Conservation (phyloP, 2,329 filamentous ascomycete species). For the Tolypocladium ovalisporum region DNA sequence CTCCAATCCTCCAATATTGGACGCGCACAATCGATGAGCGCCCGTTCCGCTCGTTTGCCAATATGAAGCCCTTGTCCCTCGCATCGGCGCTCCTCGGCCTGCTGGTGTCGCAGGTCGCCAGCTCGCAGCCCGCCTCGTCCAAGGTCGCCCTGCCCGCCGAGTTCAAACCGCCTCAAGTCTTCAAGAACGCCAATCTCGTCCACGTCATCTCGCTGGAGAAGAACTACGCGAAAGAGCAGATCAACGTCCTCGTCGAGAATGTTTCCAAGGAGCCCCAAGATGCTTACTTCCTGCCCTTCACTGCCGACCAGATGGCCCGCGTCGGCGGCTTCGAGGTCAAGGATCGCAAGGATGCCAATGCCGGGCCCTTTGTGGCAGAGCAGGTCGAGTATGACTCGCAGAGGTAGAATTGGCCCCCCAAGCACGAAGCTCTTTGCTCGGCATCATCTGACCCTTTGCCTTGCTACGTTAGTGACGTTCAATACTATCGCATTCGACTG, state of each 20-base stretch:
- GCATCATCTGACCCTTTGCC: not conserved
- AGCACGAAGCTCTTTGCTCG: not conserved
- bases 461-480: constrained; percentile 45
- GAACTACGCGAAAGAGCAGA: constrained; percentile 76
- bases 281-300: constrained; percentile 88
- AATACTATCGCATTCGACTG: constrained; percentile 79
- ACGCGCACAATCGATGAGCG: constrained; percentile 23
- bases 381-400: constrained; percentile 52
- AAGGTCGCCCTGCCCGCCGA: constrained; percentile 48
- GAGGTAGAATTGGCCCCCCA: constrained; percentile 31
- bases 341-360: constrained; percentile 71
- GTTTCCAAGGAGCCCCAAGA: constrained; percentile 65
- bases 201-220: constrained; percentile 89
- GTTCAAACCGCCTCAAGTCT: constrained; percentile 82
- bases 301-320: constrained; percentile 59
- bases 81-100: constrained; percentile 49
- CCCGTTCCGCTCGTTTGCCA: constrained; percentile 13
- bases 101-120: constrained; percentile 34
- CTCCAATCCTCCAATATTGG: constrained; percentile 3
- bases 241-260: constrained; percentile 95
- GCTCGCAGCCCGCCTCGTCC: constrained; percentile 35
- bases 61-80: constrained; percentile 33
- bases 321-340: constrained; percentile 84
- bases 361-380: constrained; percentile 58
- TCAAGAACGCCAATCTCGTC: constrained; percentile 87